Percentiles rank a stretch among this genome's conserved stretches.
Evolutionary conservation across 768 basidiomycete genomes (phyloP).

Genomic region (Imleria badia): DNA sequence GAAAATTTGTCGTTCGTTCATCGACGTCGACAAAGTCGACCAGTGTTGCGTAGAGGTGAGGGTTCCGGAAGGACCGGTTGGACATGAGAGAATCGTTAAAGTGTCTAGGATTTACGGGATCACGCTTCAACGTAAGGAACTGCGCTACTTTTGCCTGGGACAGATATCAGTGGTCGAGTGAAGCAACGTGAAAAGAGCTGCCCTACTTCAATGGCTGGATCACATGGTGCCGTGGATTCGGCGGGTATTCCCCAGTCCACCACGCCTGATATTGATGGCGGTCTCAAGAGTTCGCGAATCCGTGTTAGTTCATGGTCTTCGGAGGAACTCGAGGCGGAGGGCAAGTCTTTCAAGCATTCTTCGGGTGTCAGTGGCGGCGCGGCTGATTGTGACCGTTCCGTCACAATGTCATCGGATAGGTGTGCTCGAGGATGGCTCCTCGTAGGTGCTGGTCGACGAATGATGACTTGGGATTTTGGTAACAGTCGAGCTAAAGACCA

Average conservation of each 20-base stretch:
- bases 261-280: slow-evolving; percentile 62
- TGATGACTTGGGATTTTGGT: slow-evolving; percentile 58
- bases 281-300: slow-evolving; percentile 57
- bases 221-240: slow-evolving; percentile 50
- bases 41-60: slow-evolving; percentile 91
- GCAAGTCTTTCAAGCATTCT: slow-evolving; percentile 13
- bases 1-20: slow-evolving; percentile 85
- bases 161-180: not conserved
- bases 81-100: slow-evolving; percentile 97
- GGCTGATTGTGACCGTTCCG: slow-evolving; percentile 10
- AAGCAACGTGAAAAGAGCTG: not conserved
- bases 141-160: slow-evolving; percentile 75
- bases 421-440: slow-evolving; percentile 52
- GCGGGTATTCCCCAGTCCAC: slow-evolving; percentile 80
- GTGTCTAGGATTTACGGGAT: slow-evolving; percentile 66
- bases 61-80: slow-evolving; percentile 92
- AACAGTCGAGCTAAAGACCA: slow-evolving; percentile 37
- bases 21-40: slow-evolving; percentile 94
- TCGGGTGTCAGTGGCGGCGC: slow-evolving; percentile 11
- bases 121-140: slow-evolving; percentile 72
- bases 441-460: slow-evolving; percentile 48
- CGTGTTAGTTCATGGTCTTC: slow-evolving; percentile 48
- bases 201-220: slow-evolving; percentile 62
- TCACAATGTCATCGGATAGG: slow-evolving; percentile 45
- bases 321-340: slow-evolving; percentile 18